phyloP scores from a whole-genome alignment of 1,139 yeast species.

The Hansenula lynferdii region DNA sequence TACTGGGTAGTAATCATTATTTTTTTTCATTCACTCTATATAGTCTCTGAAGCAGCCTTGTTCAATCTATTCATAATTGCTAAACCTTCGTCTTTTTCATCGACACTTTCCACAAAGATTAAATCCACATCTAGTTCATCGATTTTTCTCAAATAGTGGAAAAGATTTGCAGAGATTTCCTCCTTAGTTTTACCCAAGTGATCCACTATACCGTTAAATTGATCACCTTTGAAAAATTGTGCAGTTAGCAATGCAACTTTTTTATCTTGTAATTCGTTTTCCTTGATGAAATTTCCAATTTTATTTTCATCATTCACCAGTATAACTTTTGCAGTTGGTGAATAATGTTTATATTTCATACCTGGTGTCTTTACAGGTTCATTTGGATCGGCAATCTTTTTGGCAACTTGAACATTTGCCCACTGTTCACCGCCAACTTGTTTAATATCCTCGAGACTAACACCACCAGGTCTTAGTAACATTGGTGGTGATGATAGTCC shows the following conservation, averaged over 20 bases:
- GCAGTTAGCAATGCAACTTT: constrained; percentile 30
- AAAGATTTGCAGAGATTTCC: constrained; percentile 70
- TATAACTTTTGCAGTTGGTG: constrained; percentile 82
- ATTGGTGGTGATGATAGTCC: constrained; percentile 84
- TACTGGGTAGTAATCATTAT: no score
- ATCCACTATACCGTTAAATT: constrained; percentile 31
- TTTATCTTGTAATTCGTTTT: constrained; percentile 6
- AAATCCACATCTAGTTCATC: constrained; percentile 59
- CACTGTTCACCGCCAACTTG: constrained; percentile 61
- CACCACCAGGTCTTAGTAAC: constrained; percentile 91
- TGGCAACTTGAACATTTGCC: constrained; percentile 59
- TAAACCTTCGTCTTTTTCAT: constrained; percentile 70
- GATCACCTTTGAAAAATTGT: constrained; percentile 12
- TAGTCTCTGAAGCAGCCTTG: constrained; percentile 71
- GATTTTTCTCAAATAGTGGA: constrained; percentile 64
- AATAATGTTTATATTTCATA: constrained; percentile 94
- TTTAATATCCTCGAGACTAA: constrained; percentile 70
- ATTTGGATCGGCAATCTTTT: constrained; percentile 54
- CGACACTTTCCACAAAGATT: constrained; percentile 70
- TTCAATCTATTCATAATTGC: constrained; percentile 90
- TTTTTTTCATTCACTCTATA: constrained; percentile 6
- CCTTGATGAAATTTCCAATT: constrained; percentile 17
- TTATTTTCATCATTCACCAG: constrained; percentile 38
- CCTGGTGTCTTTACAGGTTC: constrained; percentile 94
- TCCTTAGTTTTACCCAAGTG: constrained; percentile 54